Conservation (phyloP, 805 yeast genomes). For the Yarrowia porcina region DNA sequence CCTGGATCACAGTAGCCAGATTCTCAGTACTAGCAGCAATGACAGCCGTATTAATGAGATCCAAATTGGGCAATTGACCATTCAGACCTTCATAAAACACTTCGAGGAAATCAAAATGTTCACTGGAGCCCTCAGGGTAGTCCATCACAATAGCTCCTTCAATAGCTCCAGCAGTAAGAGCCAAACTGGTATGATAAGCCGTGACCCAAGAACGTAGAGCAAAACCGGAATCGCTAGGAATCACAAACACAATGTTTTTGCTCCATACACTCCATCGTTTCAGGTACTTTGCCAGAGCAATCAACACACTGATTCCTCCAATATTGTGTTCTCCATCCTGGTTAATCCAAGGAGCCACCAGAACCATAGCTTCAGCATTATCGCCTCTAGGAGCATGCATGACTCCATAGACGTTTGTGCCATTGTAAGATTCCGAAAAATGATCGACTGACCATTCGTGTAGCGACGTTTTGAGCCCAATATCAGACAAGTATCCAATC, state of each 20-base stretch:
- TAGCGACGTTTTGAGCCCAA: constrained; percentile 65
- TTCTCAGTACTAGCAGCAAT: constrained; percentile 72
- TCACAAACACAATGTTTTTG: constrained; percentile 82
- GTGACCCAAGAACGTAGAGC: constrained; percentile 86
- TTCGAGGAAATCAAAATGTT: constrained; percentile 71
- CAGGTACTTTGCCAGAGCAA: constrained; percentile 76
- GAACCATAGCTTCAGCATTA: constrained; percentile 90
- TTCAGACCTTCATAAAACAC: constrained; percentile 81
- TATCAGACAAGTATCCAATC: constrained; percentile 58
- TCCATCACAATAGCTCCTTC: constrained; percentile 88
- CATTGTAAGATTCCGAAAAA: constrained; percentile 35
- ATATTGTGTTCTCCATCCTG: constrained; percentile 61
- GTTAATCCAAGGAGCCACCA: constrained; percentile 84
- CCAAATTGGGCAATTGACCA: constrained; percentile 94
- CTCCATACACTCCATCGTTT: constrained; percentile 91
- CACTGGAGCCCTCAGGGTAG: constrained; percentile 57
- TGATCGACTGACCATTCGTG: constrained; percentile 41
- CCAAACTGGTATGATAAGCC: constrained; percentile 82
- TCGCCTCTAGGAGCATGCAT: constrained; percentile 94
- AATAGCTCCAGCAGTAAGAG: constrained; percentile 86
- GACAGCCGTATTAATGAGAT: constrained; percentile 79
- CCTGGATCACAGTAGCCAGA: constrained; percentile 64
- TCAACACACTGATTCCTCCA: constrained; percentile 73
- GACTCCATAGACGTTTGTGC: constrained; percentile 66
- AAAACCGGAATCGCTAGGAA: constrained; percentile 66